Conservation (phyloP, 23 red algal species). For the Chondrus crispus region DNA sequence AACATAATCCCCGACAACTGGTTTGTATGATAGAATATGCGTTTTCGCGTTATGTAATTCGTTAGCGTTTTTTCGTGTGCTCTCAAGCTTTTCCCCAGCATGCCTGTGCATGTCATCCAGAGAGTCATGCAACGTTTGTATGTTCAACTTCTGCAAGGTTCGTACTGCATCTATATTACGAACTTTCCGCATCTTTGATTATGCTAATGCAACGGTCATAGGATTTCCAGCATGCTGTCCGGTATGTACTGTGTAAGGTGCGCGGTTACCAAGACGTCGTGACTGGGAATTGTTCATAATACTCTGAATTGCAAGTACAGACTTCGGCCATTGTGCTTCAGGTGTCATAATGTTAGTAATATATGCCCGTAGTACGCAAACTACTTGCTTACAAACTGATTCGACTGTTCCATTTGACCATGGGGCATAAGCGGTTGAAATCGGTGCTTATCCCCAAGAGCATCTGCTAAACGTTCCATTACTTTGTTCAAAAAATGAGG, state of each 20-base stretch:
- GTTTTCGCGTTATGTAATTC: not conserved
- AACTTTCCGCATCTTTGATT: not conserved
- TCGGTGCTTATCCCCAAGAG: conserved; percentile 9
- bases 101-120: conserved; percentile 30
- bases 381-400: conserved; percentile 1
- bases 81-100: not conserved
- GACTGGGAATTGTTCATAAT: conserved; percentile 37
- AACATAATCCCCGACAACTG: not conserved
- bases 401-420: conserved; percentile 44
- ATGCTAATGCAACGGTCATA: not conserved
- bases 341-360: not conserved
- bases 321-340: conserved; percentile 9
- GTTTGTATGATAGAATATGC: not conserved
- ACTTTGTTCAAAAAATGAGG: conserved; percentile 12
- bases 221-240: conserved; percentile 10
- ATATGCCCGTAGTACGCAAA: not conserved
- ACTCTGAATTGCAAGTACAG: conserved; percentile 24
- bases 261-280: not conserved
- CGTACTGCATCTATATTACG: not conserved
- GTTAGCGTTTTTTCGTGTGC: not conserved
- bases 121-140: not conserved
- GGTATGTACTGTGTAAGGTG: not conserved
- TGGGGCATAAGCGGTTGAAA: conserved; percentile 8
- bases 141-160: not conserved
- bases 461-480: conserved; percentile 2